Conservation (phyloP, 176 grass and related monocot genomes). For the Triticum aestivum region IWGSC_CS_RefSeq_v2.1 NC_057798.1:421440723-421441222, state of each 20-base stretch:
- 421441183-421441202: neutral
- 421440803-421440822: neutral
- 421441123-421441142: neutral
- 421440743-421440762: neutral
- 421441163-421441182: neutral
- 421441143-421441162: neutral
- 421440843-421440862: neutral
- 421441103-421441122: conserved; percentile 1
- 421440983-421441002: neutral
- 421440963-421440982: neutral
- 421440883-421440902: neutral
- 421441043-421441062: neutral
- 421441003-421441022: neutral
- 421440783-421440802: neutral
- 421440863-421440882: neutral
- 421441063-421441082: too few species aligned
- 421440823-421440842: conserved; percentile 11
- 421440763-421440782: neutral
- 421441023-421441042: neutral
- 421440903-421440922: neutral
- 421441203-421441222: neutral
- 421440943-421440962: neutral
- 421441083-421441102: neutral
- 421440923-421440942: neutral
- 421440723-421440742: neutral